These are phyloP conservation scores for Ophiostoma montium DNA, from an alignment of 2,329 filamentous ascomycete species.

Conservation along the genomic window DNA sequence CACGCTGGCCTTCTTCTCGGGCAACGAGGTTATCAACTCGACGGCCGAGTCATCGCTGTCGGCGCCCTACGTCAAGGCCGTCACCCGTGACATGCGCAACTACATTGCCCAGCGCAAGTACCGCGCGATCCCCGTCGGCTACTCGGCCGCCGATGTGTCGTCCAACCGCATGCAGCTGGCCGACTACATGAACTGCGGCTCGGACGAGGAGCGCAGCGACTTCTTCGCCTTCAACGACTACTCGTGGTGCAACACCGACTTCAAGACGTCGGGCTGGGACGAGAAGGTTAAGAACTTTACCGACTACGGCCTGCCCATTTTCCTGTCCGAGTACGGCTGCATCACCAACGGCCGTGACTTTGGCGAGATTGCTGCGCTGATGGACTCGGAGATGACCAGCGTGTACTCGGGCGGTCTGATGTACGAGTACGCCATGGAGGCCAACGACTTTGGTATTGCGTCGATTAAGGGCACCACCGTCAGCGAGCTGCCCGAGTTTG, in stretches of 20 bases:
- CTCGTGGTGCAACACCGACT: slow-evolving; percentile 68
- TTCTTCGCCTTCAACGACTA: slow-evolving; percentile 88
- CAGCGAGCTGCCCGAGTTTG: slow-evolving; percentile 48
- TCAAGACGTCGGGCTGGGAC: slow-evolving; percentile 63
- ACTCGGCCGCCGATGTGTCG: slow-evolving; percentile 66
- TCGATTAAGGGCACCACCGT: slow-evolving; percentile 42
- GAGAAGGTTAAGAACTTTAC: slow-evolving; percentile 79
- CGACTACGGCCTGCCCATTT: slow-evolving; percentile 77
- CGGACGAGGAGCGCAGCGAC: slow-evolving; percentile 70
- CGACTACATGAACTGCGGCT: slow-evolving; percentile 85
- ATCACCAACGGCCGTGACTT: slow-evolving; percentile 70
- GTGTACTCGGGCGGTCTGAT: slow-evolving; percentile 95
- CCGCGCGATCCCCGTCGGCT: slow-evolving; percentile 58
- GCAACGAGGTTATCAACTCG: slow-evolving; percentile 69
- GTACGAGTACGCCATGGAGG: slow-evolving; percentile 83
- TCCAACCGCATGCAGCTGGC: slow-evolving; percentile 79
- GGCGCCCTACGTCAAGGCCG: slow-evolving; percentile 64
- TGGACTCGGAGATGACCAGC: slow-evolving; percentile 65
- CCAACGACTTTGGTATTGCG: slow-evolving; percentile 69
- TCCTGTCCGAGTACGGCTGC: slow-evolving; percentile 93
- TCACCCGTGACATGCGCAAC: slow-evolving; percentile 62
- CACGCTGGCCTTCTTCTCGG: slow-evolving; percentile 74
- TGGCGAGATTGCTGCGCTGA: slow-evolving; percentile 64
- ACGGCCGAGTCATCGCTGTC: slow-evolving; percentile 44
- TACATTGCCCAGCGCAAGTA: slow-evolving; percentile 50